Base-by-base conservation (phyloP, 129 eudicot species). In the Centella asiatica region DNA sequence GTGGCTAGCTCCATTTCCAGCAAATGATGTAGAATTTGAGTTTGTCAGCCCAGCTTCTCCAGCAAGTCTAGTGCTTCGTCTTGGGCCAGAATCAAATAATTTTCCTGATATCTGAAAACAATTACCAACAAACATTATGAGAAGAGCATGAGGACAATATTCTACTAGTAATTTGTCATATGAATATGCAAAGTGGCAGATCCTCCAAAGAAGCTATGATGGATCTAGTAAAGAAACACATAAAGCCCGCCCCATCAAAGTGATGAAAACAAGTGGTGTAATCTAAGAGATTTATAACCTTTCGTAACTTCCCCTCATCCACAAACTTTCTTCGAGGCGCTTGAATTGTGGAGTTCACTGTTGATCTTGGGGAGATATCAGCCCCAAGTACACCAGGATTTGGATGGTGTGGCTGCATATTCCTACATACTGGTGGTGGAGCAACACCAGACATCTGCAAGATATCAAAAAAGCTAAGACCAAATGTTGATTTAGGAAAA, bases 231-330 rank as follows among this genome's bases (percentile, higher is more conserved):
- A 37, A 9, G 12, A 9, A 37, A 37, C 8, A 37, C 42, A n/a
- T n/a, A n/a, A n/a, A n/a, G n/a, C n/a, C n/a, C n/a, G n/a, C n/a
- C n/a, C n/a, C n/a, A n/a, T n/a, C n/a, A 25, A 15, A 2, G 1
- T 18, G 45, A 57, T 19, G 63, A 1, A 34, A 32, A 19, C 4
- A 3, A 42, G n/a, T 42, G 15, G 8, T 37, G 42, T 10, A 37
- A 37, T 37, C 12, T 9, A 37, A 37, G 12, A 6, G 48, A 36
- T 28, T 66, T 26, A 50, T 25, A 65, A 93, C 96, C 96, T 93
- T 93, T 80, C 96, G 80, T 57, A 93, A 71, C 64, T 93, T 93
- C 28, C 96, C 99, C 71, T 93, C 99, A 48, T 93, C 99, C 24
- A 92, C 86, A 72, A 88, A 67, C 75, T 93, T 93, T 76, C 96